Evolutionary conservation across 495 filamentous ascomycete genomes (phyloP), one percentile per base, ranked within the genome.

Genomic region (Penicillium fimorum): DNA sequence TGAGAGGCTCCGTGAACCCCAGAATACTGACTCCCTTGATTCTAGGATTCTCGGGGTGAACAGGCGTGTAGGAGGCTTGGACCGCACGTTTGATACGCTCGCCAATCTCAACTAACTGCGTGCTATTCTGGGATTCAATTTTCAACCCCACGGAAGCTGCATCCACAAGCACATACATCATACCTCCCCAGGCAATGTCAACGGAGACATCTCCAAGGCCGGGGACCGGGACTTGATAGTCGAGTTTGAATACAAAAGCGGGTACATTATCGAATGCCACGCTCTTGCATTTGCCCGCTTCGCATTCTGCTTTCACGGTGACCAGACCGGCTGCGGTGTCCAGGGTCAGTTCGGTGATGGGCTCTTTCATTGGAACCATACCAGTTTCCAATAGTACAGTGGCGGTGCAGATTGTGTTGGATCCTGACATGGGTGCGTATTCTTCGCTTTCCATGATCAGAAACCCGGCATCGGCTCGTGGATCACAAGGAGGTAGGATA

Each of bases 381-480:
- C 70, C 68, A 1, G 66, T 74, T 42, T 74, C 71, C 42, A 74
- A 33, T 15, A 74, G 55, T 15, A 70, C 70, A 0, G 72, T 73
- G 20, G 67, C 56, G 2, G 69, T 71, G 40, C 61, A 69, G 46
- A 75, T 75, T 10, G 59, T 69, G 27, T 75, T 75, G 2, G 61
- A 62, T 4, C 72, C 72, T 4, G 70, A 73, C 72, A 75, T 75
- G 11, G 70, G 65, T 4, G 69, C 56, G 37, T 71, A 73, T 38
- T 75, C 70, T 18, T 75, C 65, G 55, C 67, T 70, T 48, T 75
- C 72, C 68, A 75, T 71, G 49, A 73, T 73, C 41, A 75, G 20
- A 56, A 75, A 73, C 1, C 72, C 72, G 8, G 65, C 67, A 58
- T 73, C 69, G 8, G 72, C 72, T 12, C 52, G 53, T 8, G 69